Conservation (phyloP, 163 green algal genomes). For the Chloromonas sp. region DNA sequence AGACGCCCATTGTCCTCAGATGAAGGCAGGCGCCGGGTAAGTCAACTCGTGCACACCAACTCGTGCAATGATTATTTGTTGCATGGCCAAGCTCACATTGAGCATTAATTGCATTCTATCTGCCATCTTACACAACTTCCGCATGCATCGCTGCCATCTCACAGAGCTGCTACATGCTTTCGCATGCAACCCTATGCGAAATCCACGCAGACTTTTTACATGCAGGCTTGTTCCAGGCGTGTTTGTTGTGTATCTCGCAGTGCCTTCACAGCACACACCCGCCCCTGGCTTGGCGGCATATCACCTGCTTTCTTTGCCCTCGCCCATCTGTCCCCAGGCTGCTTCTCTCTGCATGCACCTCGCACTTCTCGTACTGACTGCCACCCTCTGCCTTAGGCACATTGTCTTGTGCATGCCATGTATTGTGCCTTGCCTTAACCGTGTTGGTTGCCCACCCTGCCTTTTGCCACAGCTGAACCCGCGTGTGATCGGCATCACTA, state of each 20-base stretch:
- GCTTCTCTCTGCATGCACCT: background rate
- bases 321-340: background rate
- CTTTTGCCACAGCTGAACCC: background rate
- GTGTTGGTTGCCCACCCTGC: background rate
- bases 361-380: background rate
- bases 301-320: background rate
- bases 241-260: no score
- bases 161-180: no score
- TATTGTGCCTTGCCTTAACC: no score
- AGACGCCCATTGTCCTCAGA: background rate
- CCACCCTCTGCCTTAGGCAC: background rate
- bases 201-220: no score
- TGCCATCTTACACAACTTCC: no score
- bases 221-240: no score
- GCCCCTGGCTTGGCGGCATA: background rate
- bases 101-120: background rate
- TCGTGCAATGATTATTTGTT: background rate
- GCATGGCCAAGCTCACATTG: background rate
- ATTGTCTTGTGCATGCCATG: background rate
- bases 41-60: background rate
- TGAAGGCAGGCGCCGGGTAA: background rate
- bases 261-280: background rate
- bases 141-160: no score
- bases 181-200: no score
- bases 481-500: slow-evolving; percentile 7